phyloP scores from a whole-genome alignment of 768 basidiomycete species.

The Hirschioporus abietinus region DNA sequence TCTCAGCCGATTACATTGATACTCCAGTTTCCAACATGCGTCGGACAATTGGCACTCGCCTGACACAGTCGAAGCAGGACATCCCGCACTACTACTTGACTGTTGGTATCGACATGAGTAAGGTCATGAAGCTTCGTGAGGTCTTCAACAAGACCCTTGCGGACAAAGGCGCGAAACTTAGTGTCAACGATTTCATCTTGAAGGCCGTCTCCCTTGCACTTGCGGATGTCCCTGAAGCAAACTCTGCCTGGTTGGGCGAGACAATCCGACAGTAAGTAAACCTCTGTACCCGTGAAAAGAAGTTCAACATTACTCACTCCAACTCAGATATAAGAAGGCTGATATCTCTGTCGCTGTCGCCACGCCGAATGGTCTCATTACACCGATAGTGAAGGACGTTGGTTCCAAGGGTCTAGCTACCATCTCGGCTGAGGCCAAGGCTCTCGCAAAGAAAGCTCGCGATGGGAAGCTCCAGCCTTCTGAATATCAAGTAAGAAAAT shows the following conservation, averaged over 20 bases:
- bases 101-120: slow-evolving; percentile 94
- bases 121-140: slow-evolving; percentile 87
- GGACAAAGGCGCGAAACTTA: slow-evolving; percentile 88
- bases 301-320: slow-evolving; percentile 7
- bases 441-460: slow-evolving; percentile 90
- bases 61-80: slow-evolving; percentile 90
- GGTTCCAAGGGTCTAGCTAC: slow-evolving; percentile 88
- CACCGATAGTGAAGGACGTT: slow-evolving; percentile 93
- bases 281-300: background rate
- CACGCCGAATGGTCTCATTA: slow-evolving; percentile 93
- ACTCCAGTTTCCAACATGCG: slow-evolving; percentile 93
- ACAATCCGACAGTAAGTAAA: slow-evolving; percentile 84
- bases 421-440: slow-evolving; percentile 90
- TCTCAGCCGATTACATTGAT: slow-evolving; percentile 75
- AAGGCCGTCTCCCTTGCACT: slow-evolving; percentile 92
- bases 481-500: slow-evolving; percentile 80
- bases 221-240: slow-evolving; percentile 93
- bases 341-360: slow-evolving; percentile 98
- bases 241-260: slow-evolving; percentile 97
- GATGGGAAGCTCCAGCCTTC: slow-evolving; percentile 93
- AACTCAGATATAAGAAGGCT: slow-evolving; percentile 82
- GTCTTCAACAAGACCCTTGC: slow-evolving; percentile 89
- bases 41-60: slow-evolving; percentile 83
- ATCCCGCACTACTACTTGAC: slow-evolving; percentile 98
- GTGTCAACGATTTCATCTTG: slow-evolving; percentile 97